A percentile compares a stretch with the other conserved stretches of the same genome.
Conservation (phyloP, 169 alveolate genomes). For the Cryptosporidium xiaoi region DNA sequence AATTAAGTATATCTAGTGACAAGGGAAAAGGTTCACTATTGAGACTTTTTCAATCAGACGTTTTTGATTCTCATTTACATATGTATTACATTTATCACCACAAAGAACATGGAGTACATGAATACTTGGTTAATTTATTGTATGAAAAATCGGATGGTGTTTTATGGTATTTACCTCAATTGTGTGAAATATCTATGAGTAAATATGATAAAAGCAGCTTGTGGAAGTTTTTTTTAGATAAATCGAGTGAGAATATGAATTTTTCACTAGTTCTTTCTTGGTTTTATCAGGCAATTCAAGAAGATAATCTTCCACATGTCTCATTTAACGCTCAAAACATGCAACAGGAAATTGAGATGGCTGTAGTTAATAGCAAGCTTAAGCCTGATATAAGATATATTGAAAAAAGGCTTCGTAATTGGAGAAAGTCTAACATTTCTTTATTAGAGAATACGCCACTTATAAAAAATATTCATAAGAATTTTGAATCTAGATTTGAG, state of each 20-base stretch:
- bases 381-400: conserved; percentile 73
- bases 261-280: conserved; percentile 89
- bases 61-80: conserved; percentile 89
- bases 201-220: conserved; percentile 60
- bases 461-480: neutral
- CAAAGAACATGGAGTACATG: conserved; percentile 90
- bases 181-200: conserved; percentile 75
- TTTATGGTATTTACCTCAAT: conserved; percentile 86
- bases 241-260: conserved; percentile 88
- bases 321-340: conserved; percentile 83
- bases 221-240: conserved; percentile 79
- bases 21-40: conserved; percentile 84
- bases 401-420: conserved; percentile 40
- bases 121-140: conserved; percentile 88
- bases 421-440: conserved; percentile 17
- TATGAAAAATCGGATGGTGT: conserved; percentile 84
- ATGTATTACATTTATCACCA: conserved; percentile 87
- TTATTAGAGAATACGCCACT: neutral
- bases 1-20: neutral
- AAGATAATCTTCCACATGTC: conserved; percentile 81
- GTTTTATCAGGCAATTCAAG: conserved; percentile 87
- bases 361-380: conserved; percentile 89
- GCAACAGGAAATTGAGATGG: conserved; percentile 91
- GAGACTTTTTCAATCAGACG: conserved; percentile 89
- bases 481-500: neutral